Evolutionary conservation across 176 grass and related monocot genomes (phyloP), one percentile per base, ranked within the genome.

Genomic region (Carex myosuroides): DNA sequence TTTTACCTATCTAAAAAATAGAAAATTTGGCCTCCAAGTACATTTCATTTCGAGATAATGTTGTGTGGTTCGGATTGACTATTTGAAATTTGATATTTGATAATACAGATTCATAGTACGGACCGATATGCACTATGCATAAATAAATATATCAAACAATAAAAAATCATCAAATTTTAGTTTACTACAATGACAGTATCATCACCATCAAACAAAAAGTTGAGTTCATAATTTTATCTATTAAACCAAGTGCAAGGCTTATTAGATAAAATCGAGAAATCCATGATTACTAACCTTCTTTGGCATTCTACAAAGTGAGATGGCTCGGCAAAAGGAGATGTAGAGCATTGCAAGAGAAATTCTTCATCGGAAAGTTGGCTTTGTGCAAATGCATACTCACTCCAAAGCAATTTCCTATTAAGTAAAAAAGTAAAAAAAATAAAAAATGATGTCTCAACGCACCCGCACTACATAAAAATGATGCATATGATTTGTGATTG

Each of bases 261-360:
- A 78, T 26, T 56, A 17, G 2, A 30, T 17, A 48, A 30, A 54
- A 54, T 54, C 42, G 8, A 14, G 11, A 29, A 76, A 30, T 75
- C 8, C 13, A 55, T 3, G 57, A 14, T 2, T 53, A 80, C 50
- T 17, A 14, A 93, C 95, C 95, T 98, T 85, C 91, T 98, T 87
- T 95, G 86, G n/a, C 76, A 91, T 81, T 98, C 87, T 44, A 98
- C 95, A 85, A 98, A 98, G 89, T 98, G 88, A 67, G 92, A 89
- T 22, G 86, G 89, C 68, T 98, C 95, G 4, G 91, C 92, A 50
- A 88, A 89, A 83, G 95, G 95, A 64, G 92, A 95, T 75, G 92
- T 98, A 46, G 92, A 98, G 79, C 88, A 93, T 46, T 90, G 71
- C 53, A 95, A 78, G 8, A 98, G 86, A 72, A 89, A 87, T 83